A percentile compares a stretch with the other conserved stretches of the same genome.
phyloP scores from a whole-genome alignment of 805 yeast genomes.

The Hanseniaspora vineae region DNA sequence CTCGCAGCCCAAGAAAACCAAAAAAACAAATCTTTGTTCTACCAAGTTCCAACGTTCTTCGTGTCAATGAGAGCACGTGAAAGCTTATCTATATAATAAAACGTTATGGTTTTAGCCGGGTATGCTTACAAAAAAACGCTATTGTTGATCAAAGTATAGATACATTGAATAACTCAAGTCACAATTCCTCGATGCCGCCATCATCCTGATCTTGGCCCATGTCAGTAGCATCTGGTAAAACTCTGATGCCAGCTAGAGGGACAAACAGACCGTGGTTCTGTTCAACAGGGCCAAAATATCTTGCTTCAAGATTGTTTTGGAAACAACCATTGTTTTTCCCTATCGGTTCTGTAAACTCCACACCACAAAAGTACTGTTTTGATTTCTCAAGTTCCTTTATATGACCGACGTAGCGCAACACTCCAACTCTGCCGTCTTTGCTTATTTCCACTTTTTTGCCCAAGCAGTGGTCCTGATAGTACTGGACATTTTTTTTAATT shows the following conservation, averaged over 20 bases:
- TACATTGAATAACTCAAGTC: too few relatives aligned
- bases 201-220: conserved; percentile 30
- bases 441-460: conserved; percentile 15
- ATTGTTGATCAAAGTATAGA: too few relatives aligned
- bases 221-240: conserved; percentile 35
- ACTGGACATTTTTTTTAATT: neutral
- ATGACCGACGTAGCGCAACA: conserved; percentile 55
- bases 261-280: conserved; percentile 66
- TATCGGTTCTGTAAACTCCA: conserved; percentile 71
- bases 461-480: neutral
- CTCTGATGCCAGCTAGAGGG: conserved; percentile 52
- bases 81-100: too few relatives aligned
- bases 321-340: conserved; percentile 80
- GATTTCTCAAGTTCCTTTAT: conserved; percentile 43
- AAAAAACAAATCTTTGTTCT: too few relatives aligned
- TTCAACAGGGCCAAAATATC: conserved; percentile 43
- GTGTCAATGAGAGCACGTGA: too few relatives aligned
- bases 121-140: too few relatives aligned
- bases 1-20: too few relatives aligned
- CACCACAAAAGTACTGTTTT: conserved; percentile 63
- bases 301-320: conserved; percentile 29
- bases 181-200: neutral
- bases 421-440: conserved; percentile 47
- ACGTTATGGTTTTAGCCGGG: too few relatives aligned
- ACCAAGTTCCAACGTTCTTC: too few relatives aligned